Conservation (phyloP, 2,329 filamentous ascomycete species). For the Grosmannia huntii region DNA sequence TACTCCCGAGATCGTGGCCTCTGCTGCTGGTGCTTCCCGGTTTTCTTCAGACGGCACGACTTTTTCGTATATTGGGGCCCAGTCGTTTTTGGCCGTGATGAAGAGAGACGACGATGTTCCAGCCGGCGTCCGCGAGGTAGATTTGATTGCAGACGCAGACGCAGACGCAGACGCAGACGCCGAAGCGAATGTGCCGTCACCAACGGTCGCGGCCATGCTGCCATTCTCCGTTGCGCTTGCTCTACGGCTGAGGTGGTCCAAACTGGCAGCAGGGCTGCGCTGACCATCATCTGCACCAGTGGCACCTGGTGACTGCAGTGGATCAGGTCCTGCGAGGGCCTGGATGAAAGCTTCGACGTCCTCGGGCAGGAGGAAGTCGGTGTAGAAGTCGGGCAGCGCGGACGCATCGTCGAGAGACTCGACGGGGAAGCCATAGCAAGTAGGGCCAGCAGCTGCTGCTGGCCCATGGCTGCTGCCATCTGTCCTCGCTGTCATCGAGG, state of each 20-base stretch:
- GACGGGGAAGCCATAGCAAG: conserved; percentile 41
- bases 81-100: conserved; percentile 88
- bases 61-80: conserved; percentile 74
- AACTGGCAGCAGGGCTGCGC: conserved; percentile 24
- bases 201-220: not conserved
- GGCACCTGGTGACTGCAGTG: conserved; percentile 39
- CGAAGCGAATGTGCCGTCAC: not conserved
- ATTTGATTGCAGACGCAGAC: conserved; percentile 16
- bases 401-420: conserved; percentile 54
- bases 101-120: conserved; percentile 31
- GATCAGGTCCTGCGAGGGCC: conserved; percentile 72
- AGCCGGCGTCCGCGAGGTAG: conserved; percentile 16
- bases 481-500: not conserved
- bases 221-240: not conserved
- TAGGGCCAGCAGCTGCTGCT: not conserved
- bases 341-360: conserved; percentile 69
- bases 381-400: conserved; percentile 64
- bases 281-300: conserved; percentile 33
- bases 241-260: conserved; percentile 20
- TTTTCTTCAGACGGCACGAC: conserved; percentile 23
- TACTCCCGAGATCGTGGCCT: not conserved
- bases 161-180: not conserved
- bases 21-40: not conserved
- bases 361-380: conserved; percentile 60
- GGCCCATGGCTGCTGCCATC: not conserved